A percentile compares a stretch with the other conserved stretches of the same genome.
Conservation (phyloP, 106 monocot species). For the Phalaenopsis aphrodite region DNA sequence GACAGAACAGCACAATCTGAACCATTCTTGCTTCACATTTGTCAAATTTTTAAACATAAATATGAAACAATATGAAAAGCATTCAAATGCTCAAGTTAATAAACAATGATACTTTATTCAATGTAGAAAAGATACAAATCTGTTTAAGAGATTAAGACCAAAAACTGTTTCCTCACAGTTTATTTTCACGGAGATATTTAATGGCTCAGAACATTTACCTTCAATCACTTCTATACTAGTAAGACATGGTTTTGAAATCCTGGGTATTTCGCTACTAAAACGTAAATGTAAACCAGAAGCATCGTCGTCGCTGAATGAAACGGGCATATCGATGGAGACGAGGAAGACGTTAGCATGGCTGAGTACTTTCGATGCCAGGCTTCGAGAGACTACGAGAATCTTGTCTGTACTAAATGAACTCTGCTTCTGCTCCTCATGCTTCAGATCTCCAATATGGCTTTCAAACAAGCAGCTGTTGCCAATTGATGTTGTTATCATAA, state of each 20-base stretch:
- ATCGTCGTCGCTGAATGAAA: constrained; percentile 53
- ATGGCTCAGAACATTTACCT: constrained; percentile 52
- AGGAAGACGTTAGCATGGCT: constrained; percentile 66
- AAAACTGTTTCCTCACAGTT: constrained; percentile 93
- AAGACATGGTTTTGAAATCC: constrained; percentile 71
- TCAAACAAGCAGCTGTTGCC: constrained; percentile 54
- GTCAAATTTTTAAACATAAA: not conserved
- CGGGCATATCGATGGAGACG: constrained; percentile 72
- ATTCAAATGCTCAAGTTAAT: not conserved
- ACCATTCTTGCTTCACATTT: not conserved
- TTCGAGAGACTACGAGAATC: constrained; percentile 41
- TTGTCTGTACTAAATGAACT: constrained; percentile 33
- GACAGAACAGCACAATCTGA: too few relatives aligned
- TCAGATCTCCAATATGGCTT: constrained; percentile 42
- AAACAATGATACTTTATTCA: constrained; percentile 4
- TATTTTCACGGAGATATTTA: constrained; percentile 63
- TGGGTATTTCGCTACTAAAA: constrained; percentile 68
- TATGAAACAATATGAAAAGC: not conserved
- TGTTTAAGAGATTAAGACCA: constrained; percentile 84
- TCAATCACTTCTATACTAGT: constrained; percentile 37
- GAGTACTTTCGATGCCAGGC: constrained; percentile 68
- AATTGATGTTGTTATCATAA: constrained; percentile 2
- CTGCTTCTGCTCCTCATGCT: constrained; percentile 9
- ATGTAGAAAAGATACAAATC: constrained; percentile 52
- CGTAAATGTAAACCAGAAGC: constrained; percentile 66